Conservation (phyloP, 768 basidiomycete genomes). For the Coprinopsis strossmayeri region DNA sequence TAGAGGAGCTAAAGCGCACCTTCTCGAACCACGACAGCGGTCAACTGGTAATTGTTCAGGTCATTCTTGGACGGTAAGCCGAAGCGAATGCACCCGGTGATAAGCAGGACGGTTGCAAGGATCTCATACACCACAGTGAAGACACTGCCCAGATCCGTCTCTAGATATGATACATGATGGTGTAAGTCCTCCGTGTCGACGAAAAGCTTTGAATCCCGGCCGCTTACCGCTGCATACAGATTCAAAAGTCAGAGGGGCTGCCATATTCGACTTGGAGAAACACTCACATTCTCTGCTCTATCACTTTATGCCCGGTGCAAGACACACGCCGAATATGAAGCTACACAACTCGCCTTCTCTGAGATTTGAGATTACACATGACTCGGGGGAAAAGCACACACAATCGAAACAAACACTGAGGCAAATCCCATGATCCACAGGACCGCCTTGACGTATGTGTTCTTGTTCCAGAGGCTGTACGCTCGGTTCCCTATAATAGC, state of each 20-base stretch:
- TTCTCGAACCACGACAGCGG: conserved; percentile 2
- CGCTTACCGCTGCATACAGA: too few relatives aligned
- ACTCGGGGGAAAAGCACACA: neutral
- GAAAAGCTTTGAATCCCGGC: too few relatives aligned
- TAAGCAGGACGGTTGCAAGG: conserved; percentile 1
- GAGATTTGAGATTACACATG: too few relatives aligned
- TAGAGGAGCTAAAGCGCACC: neutral
- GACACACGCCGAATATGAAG: neutral
- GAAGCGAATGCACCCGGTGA: neutral
- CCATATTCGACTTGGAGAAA: neutral
- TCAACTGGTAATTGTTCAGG: neutral
- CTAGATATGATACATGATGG: neutral
- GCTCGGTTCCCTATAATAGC: conserved; percentile 1
- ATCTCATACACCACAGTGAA: conserved; percentile 6
- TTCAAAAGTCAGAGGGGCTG: too few relatives aligned
- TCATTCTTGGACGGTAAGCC: neutral
- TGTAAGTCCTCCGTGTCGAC: too few relatives aligned
- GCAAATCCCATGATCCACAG: neutral
- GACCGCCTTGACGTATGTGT: neutral
- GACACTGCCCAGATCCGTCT: neutral
- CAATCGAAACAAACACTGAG: neutral
- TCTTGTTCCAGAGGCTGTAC: neutral
- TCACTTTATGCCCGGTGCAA: neutral
- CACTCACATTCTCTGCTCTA: conserved; percentile 1
- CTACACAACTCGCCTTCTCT: neutral